These are phyloP conservation scores for Stephania yunnanensis DNA, from an alignment of 164 flowering plant genomes.

Conservation along the genomic window DNA sequence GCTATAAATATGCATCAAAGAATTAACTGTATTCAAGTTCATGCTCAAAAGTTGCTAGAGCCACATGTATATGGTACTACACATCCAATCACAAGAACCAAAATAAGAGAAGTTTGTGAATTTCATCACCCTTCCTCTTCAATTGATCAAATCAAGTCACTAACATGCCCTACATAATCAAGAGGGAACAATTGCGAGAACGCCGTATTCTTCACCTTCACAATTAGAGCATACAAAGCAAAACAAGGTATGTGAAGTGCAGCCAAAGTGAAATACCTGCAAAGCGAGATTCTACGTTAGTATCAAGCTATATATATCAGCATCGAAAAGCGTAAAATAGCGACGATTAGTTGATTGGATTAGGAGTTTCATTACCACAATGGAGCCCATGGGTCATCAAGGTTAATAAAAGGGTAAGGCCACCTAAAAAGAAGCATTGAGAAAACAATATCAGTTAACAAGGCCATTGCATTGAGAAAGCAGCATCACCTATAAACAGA, in stretches of 20 bases:
- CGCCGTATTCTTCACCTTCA: slow-evolving; percentile 27
- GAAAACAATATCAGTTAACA: not conserved
- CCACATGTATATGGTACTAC: not conserved
- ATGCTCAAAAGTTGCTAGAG: not conserved
- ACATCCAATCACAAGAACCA: not conserved
- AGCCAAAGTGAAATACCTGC: slow-evolving; percentile 57
- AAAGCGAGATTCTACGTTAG: not conserved
- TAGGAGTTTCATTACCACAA: slow-evolving; percentile 40
- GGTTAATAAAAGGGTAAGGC: slow-evolving; percentile 90
- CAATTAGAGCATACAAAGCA: slow-evolving; percentile 37
- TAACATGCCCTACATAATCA: slow-evolving; percentile 35
- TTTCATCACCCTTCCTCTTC: not conserved
- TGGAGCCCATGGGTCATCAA: slow-evolving; percentile 66
- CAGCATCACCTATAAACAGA: not conserved
- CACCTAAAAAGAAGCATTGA: slow-evolving; percentile 44
- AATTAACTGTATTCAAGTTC: not conserved
- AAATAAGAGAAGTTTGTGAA: not conserved
- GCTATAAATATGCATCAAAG: not conserved
- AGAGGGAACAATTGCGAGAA: slow-evolving; percentile 50
- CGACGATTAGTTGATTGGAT: not conserved
- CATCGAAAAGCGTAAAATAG: not conserved
- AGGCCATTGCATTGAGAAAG: not conserved
- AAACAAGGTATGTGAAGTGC: slow-evolving; percentile 57
- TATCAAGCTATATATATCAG: not conserved
- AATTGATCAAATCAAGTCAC: not conserved